phyloP scores from a whole-genome alignment of 306 rosid genomes.

The Geum urbanum region DNA sequence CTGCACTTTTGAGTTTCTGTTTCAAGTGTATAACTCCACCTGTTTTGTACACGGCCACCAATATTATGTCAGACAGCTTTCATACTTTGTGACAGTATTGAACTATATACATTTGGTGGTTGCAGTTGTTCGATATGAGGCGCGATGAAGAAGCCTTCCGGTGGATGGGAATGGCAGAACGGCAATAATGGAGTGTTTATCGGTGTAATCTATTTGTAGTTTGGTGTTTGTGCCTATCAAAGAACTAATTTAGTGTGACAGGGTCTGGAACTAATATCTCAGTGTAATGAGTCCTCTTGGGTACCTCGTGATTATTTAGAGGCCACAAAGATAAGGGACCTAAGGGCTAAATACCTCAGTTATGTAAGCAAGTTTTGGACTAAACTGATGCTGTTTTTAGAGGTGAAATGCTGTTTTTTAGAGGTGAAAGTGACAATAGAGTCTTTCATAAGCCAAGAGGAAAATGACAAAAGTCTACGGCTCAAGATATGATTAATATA shows the following conservation, averaged over 20 bases:
- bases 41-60: too few relatives aligned
- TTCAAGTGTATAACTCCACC: too few relatives aligned
- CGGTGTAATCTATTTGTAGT: neutral
- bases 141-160: neutral
- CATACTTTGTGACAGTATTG: neutral
- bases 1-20: neutral
- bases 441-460: too few relatives aligned
- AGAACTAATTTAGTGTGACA: too few relatives aligned
- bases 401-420: too few relatives aligned
- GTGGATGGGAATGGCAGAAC: neutral
- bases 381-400: too few relatives aligned
- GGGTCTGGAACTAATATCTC: neutral
- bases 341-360: too few relatives aligned
- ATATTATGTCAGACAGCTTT: neutral
- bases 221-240: neutral
- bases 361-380: too few relatives aligned
- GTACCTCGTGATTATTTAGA: neutral
- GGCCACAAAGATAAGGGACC: too few relatives aligned
- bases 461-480: too few relatives aligned
- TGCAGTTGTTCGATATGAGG: constrained; percentile 21
- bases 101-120: neutral
- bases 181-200: neutral
- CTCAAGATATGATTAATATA: too few relatives aligned
- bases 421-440: too few relatives aligned
- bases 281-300: neutral